phyloP scores from a whole-genome alignment of 2,329 filamentous ascomycete species.

The Monosporascus sp. region DNA sequence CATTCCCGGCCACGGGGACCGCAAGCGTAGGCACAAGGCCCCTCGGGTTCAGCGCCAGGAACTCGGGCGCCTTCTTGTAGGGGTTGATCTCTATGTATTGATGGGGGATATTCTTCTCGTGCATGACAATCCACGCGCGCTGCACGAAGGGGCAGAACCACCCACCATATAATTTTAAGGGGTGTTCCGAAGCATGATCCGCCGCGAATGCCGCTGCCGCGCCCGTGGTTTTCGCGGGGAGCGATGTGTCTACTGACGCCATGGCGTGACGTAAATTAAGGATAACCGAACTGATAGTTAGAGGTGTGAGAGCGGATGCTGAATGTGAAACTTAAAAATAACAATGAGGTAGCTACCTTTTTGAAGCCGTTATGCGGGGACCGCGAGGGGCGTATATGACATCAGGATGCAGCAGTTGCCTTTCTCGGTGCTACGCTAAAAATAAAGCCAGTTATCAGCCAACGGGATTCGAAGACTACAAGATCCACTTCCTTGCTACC shows the following conservation, averaged over 20 bases:
- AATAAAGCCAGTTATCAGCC: too few species aligned
- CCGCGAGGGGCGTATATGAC: background rate
- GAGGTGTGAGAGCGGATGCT: too few species aligned
- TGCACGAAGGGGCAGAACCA: constrained; percentile 74
- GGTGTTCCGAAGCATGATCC: constrained; percentile 39
- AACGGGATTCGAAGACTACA: too few species aligned
- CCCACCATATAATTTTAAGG: constrained; percentile 62
- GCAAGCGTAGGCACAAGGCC: constrained; percentile 69
- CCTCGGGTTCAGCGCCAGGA: constrained; percentile 67
- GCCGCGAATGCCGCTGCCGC: constrained; percentile 42
- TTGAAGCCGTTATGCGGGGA: background rate
- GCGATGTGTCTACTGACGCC: constrained; percentile 39
- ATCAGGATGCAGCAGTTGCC: background rate
- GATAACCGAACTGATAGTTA: too few species aligned
- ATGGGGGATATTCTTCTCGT: constrained; percentile 68
- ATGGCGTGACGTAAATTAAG: constrained; percentile 3
- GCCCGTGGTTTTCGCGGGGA: constrained; percentile 42
- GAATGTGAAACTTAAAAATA: too few species aligned
- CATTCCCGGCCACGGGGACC: constrained; percentile 31
- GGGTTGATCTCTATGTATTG: constrained; percentile 76
- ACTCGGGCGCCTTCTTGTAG: constrained; percentile 64
- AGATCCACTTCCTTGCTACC: too few species aligned
- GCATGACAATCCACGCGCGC: constrained; percentile 65
- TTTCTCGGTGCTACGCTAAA: too few species aligned
- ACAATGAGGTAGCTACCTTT: background rate